Evolutionary conservation across 306 rosid genomes (phyloP).

Genomic region (Castanea mollissima): DNA sequence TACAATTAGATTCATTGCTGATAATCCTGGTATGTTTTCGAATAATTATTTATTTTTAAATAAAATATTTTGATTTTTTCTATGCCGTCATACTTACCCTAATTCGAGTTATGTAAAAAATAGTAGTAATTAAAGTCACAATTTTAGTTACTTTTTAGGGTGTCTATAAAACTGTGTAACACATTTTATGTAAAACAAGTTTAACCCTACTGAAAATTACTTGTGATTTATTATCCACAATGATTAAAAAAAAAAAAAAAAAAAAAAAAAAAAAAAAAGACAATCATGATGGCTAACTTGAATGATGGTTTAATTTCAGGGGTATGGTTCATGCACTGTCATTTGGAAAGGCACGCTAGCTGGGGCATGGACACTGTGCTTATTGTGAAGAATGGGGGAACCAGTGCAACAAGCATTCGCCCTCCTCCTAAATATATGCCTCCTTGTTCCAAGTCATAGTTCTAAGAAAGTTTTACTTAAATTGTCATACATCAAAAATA

Average conservation of each 20-base stretch:
- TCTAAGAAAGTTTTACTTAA: neutral
- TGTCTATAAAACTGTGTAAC: too few relatives aligned
- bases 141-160: too few relatives aligned
- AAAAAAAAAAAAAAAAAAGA: neutral
- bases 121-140: too few relatives aligned
- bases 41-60: neutral
- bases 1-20: conserved; percentile 27
- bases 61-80: too few relatives aligned
- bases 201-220: neutral
- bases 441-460: neutral
- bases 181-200: too few relatives aligned
- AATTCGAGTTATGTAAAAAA: too few relatives aligned
- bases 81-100: too few relatives aligned
- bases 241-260: too few relatives aligned
- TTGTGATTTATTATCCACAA: neutral
- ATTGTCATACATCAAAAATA: too few relatives aligned
- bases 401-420: conserved; percentile 1
- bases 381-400: neutral
- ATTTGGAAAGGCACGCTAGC: conserved; percentile 6
- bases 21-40: conserved; percentile 23
- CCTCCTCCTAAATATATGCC: neutral
- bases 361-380: neutral
- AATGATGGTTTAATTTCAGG: neutral
- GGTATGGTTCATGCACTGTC: neutral
- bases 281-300: neutral